Percentiles rank a stretch among this genome's conserved stretches.
phyloP scores from a whole-genome alignment of 305 asterid genomes.

The Solanum hybrid region DNA sequence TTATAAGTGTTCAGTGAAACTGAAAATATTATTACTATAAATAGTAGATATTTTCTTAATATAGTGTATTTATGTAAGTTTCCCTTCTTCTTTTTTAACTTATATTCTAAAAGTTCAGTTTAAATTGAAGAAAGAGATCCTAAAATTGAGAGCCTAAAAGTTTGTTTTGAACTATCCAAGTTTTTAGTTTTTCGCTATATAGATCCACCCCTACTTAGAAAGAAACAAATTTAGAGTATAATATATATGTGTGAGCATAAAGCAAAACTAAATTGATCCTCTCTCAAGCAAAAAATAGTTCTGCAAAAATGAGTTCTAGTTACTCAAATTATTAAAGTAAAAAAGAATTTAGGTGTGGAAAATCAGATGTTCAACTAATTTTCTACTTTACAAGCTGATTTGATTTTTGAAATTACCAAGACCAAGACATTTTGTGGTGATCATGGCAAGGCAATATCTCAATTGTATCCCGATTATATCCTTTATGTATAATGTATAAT shows the following conservation, averaged over 20 bases:
- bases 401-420: neutral
- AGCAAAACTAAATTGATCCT: neutral
- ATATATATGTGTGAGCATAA: neutral
- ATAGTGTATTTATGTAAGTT: neutral
- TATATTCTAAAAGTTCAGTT: neutral
- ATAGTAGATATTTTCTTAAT: too few species aligned
- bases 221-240: neutral
- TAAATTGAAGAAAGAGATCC: too few species aligned
- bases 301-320: neutral
- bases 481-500: neutral
- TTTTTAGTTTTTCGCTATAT: too few species aligned
- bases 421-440: neutral
- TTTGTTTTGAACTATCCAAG: too few species aligned
- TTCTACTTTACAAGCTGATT: neutral
- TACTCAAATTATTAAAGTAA: neutral
- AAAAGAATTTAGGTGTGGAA: neutral
- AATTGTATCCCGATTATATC: neutral
- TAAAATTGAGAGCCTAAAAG: too few species aligned
- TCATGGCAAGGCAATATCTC: neutral
- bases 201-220: neutral
- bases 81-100: too few species aligned
- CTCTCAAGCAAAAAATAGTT: neutral
- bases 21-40: neutral
- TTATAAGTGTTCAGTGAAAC: neutral
- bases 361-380: neutral